Base-by-base conservation (phyloP, 108 stramenopile species). In the Skeletonema costatum region DNA sequence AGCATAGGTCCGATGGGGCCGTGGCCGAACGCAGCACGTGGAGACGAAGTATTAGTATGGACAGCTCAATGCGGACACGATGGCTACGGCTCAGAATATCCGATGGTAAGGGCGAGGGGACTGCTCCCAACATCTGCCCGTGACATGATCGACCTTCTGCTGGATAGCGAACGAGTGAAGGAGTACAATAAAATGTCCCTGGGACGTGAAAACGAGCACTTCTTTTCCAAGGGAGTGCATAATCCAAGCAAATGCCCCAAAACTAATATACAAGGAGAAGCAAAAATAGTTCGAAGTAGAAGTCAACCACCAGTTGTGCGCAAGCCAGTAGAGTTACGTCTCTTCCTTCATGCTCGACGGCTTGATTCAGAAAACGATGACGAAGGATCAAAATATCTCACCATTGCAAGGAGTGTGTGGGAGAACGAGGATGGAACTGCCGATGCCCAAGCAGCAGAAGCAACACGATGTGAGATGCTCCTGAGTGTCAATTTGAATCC, bases 131-230 rank as follows among this genome's bases (percentile, higher is more conserved):
- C 77, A 9, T 69, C 83, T 12, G 75, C 83, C 16, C 44, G 60
- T 5, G 38, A 76, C 36, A 64, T 84, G 48, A 75, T 80, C 30
- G 44, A 69, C 35, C 74, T 84, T 5, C 68, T 84, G 19, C 51
- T 84, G 25, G 83, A 84, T 68, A 80, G 79, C 25, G 53, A 66
- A 32, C 58, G 79, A 5, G 73, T 74, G 4, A 70, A 71, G 53
- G 66, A 66, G 36, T 84, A 84, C 79, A 84, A 84, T 60, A 84
- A 84, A 41, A 84, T 84, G 83, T 76, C 75, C 3, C 48, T 80
- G 44, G 83, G 83, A 14, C 75, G 83, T 25, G 39, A 39, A 29
- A 79, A 84, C 42, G 83, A 80, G 79, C 62, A 83, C 41, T 64
- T 64, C 53, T 83, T 77, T 58, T 64, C 81, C 7, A 66, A 60